A percentile compares a stretch with the other conserved stretches of the same genome.
Conservation (phyloP, 305 asterid species). For the Lippia alba region DNA sequence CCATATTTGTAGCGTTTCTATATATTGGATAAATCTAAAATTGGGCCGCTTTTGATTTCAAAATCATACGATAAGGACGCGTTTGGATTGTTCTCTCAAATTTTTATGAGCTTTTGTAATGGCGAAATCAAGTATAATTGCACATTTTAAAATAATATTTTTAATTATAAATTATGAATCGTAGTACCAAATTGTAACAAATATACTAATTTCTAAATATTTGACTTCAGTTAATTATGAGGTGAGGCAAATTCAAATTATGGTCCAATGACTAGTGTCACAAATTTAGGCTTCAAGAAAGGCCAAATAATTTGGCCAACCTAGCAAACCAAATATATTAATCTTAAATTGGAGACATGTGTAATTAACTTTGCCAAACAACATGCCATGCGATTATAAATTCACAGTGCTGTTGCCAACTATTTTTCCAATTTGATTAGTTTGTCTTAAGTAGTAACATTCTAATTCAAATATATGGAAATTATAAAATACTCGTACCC, state of each 20-base stretch:
- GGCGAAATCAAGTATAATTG: too few species aligned
- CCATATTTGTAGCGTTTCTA: background rate
- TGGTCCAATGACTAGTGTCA: background rate
- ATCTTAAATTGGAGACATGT: background rate
- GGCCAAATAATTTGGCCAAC: background rate
- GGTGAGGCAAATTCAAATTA: too few species aligned
- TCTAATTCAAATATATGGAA: background rate
- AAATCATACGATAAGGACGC: constrained; percentile 7
- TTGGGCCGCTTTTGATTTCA: background rate
- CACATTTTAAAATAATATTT: too few species aligned
- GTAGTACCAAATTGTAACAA: too few species aligned
- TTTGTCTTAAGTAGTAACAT: background rate
- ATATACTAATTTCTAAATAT: too few species aligned
- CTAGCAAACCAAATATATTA: too few species aligned
- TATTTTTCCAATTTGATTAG: background rate
- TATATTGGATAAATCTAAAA: background rate
- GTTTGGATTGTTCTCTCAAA: background rate
- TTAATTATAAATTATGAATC: too few species aligned
- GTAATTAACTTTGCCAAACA: constrained; percentile 5
- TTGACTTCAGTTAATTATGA: too few species aligned
- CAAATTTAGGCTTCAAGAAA: constrained; percentile 25
- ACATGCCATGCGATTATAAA: constrained; percentile 23
- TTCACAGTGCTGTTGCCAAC: constrained; percentile 35
- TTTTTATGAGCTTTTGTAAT: too few species aligned
- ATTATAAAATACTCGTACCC: too few species aligned